Base-by-base conservation (phyloP, 2,329 filamentous ascomycete species). In the Lasiodiplodia hormozganensis region DNA sequence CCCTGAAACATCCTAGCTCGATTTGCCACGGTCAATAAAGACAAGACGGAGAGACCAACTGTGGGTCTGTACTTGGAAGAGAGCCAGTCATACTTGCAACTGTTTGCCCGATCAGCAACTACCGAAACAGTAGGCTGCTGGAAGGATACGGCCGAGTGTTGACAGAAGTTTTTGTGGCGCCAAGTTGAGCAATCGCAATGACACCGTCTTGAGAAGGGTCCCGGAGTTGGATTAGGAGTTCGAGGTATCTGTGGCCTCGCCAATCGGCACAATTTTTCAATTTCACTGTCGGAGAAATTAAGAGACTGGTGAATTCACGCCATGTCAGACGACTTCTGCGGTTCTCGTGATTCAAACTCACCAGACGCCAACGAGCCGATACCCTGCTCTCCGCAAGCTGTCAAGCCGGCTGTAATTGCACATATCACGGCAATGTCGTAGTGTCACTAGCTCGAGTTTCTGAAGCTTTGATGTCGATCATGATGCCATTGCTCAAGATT, bases 401-500 rank as follows among this genome's bases (percentile, higher is more conserved):
- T 10, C 1, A 10, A 34, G 8, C 8, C 8, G 31, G 2, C 8
- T 34, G 31, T 34, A 34, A 34, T 34, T 34, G 31, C 8, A 34
- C 31, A 10, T 7, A 34, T 0, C 31, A 34, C 31, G 7, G 31
- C 31, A 34, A 7, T 34, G 8, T 10, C 8, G 7, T 43, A 18
- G 16, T 7, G 40, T 18, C 16, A 43, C 40, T 18, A 43, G 40
- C 40, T 43, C 4, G 6, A 34, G 31, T 34, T 34, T 2, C 23
- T 7, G 23, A n/a, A 36, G 53, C 12, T 40, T 31, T 34, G 12
- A 31, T 8, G 8, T 40, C n/a, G 40, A 21, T 23, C 6, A 11
- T 34, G 7, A 6, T 52, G 10, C 25, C 25, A 31, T n/a, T 60
- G 21, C 40, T 68, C 36, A 68, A 43, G 47, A 53, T 16, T 68